These are phyloP conservation scores for Solanum hybrid DNA, from an alignment of 305 asterid species.

Conservation along the genomic window DNA sequence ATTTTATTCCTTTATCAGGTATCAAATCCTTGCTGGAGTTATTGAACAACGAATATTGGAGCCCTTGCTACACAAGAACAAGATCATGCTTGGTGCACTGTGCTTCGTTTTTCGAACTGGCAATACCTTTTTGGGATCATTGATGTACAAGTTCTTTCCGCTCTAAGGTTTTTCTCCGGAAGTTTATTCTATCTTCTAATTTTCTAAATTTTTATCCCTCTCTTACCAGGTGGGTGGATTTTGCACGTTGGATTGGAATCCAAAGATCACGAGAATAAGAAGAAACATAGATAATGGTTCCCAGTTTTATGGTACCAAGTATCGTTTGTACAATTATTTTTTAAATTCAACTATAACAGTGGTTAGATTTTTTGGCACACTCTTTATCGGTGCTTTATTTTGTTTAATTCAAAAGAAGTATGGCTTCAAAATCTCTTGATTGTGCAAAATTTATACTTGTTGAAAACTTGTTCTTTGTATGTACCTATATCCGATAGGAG, in stretches of 20 bases:
- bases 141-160: constrained; percentile 40
- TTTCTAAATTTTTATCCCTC: not conserved
- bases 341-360: not conserved
- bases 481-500: not conserved
- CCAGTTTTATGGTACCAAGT: not conserved
- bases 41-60: constrained; percentile 77
- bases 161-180: not conserved
- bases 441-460: not conserved
- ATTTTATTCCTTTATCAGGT: constrained; percentile 32
- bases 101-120: constrained; percentile 91
- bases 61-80: constrained; percentile 74
- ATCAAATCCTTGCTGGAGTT: constrained; percentile 84
- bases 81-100: constrained; percentile 61
- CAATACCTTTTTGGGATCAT: constrained; percentile 86
- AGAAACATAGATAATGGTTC: constrained; percentile 2
- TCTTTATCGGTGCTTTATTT: not conserved
- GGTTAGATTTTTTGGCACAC: not conserved
- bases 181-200: not conserved
- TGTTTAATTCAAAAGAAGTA: not conserved
- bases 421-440: not conserved
- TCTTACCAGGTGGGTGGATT: constrained; percentile 87
- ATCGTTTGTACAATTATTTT: not conserved
- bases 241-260: constrained; percentile 78
- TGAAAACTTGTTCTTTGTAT: not conserved
- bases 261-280: constrained; percentile 54